A percentile compares a stretch with the other conserved stretches of the same genome.
Conservation (phyloP, 495 filamentous ascomycete genomes). For the Xylaria palmicola region DNA sequence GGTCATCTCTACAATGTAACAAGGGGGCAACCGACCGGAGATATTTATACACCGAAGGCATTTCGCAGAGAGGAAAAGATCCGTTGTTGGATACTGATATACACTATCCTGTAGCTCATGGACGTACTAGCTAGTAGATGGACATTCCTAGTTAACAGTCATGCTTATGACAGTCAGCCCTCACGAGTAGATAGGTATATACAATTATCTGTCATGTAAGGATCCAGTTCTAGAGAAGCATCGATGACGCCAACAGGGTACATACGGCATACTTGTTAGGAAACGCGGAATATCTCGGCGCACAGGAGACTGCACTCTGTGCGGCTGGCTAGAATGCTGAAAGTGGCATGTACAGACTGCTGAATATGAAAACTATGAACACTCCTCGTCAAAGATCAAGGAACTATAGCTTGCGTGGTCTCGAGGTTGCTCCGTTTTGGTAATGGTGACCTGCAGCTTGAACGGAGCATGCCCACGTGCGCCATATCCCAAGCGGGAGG, state of each 20-base stretch:
- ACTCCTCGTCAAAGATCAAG: background rate
- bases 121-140: no score
- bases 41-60: no score
- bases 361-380: background rate
- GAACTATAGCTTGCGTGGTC: background rate
- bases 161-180: no score
- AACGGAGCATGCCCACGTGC: background rate
- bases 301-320: background rate
- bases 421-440: conserved; percentile 5
- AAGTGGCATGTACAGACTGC: background rate
- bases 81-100: no score
- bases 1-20: no score
- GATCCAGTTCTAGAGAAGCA: background rate
- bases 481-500: conserved; percentile 3
- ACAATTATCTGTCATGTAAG: background rate
- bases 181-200: no score
- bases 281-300: background rate
- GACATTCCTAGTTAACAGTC: no score
- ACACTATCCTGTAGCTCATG: no score
- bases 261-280: no score
- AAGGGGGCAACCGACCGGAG: no score
- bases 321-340: background rate
- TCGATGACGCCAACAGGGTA: no score
- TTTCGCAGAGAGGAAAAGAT: no score
- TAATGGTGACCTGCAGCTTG: background rate